Percentiles rank a stretch among this genome's conserved stretches.
phyloP scores from a whole-genome alignment of 495 filamentous ascomycete species.

The Polyplosphaeria fusca region DNA sequence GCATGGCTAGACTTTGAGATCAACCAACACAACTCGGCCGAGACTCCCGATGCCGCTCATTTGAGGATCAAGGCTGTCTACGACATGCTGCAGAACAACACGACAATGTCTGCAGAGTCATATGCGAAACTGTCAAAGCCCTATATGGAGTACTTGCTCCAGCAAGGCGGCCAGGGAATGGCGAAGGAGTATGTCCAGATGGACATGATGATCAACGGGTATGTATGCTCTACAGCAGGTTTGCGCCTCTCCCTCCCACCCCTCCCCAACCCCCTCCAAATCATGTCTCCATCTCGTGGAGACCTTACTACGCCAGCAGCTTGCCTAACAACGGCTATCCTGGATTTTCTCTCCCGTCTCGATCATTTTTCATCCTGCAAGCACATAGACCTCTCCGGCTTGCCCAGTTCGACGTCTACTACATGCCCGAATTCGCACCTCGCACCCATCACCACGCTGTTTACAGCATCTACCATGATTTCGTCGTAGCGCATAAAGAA shows the following conservation, averaged over 20 bases:
- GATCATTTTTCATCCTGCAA: too few species aligned
- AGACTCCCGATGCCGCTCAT: constrained; percentile 61
- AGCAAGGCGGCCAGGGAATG: constrained; percentile 75
- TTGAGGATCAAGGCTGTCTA: constrained; percentile 77
- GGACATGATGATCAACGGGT: constrained; percentile 82
- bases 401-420: too few species aligned
- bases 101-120: constrained; percentile 60
- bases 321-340: background rate
- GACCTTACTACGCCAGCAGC: background rate
- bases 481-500: too few species aligned
- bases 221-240: constrained; percentile 23
- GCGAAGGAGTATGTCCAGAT: constrained; percentile 83
- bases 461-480: too few species aligned
- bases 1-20: constrained; percentile 88
- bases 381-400: too few species aligned
- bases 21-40: constrained; percentile 73
- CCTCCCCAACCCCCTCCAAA: constrained; percentile 7
- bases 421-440: too few species aligned
- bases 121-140: constrained; percentile 74
- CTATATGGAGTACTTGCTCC: constrained; percentile 83
- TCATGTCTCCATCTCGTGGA: background rate
- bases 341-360: too few species aligned
- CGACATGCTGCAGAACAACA: constrained; percentile 71
- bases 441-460: too few species aligned
- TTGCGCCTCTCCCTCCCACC: background rate